Percentiles rank a stretch among this genome's conserved stretches.
Conservation (phyloP, 2,329 filamentous ascomycete species). For the Fusarium succisae region DNA sequence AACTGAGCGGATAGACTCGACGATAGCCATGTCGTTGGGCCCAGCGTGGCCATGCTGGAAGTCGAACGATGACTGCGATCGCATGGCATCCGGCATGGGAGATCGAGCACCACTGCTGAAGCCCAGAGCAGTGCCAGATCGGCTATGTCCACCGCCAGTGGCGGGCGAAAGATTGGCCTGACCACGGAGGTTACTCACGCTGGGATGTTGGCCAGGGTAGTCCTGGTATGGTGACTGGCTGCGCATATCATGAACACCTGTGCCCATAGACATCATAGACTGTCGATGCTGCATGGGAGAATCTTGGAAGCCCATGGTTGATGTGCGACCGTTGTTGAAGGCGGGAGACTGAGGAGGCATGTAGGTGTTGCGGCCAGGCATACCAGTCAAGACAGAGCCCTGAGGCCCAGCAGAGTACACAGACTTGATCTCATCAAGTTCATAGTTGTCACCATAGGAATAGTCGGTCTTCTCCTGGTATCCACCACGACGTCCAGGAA, state of each 20-base stretch:
- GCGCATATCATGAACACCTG: constrained; percentile 56
- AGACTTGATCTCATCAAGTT: constrained; percentile 98
- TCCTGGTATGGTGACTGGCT: constrained; percentile 69
- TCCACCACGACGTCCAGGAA: constrained; percentile 88
- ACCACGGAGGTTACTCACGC: constrained; percentile 67
- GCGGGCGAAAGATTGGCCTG: constrained; percentile 59
- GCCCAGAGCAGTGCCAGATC: constrained; percentile 59
- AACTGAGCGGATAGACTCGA: constrained; percentile 84
- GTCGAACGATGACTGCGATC: constrained; percentile 65
- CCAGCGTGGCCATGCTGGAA: constrained; percentile 69
- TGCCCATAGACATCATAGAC: constrained; percentile 75
- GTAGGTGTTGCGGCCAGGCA: constrained; percentile 76
- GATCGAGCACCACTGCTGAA: constrained; percentile 58
- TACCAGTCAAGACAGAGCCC: constrained; percentile 88
- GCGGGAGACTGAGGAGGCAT: constrained; percentile 87
- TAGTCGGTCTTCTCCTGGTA: constrained; percentile 71
- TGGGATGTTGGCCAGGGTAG: constrained; percentile 61
- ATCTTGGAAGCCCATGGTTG: constrained; percentile 52
- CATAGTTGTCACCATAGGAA: constrained; percentile 80
- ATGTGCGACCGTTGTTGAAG: constrained; percentile 63
- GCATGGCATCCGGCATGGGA: constrained; percentile 57
- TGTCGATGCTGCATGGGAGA: constrained; percentile 67
- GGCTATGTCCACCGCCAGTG: constrained; percentile 46
- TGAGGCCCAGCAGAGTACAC: constrained; percentile 91
- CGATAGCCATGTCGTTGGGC: constrained; percentile 81